Evolutionary conservation across 345 rosid species (phyloP).

Genomic region (Eucalyptus albens): DNA sequence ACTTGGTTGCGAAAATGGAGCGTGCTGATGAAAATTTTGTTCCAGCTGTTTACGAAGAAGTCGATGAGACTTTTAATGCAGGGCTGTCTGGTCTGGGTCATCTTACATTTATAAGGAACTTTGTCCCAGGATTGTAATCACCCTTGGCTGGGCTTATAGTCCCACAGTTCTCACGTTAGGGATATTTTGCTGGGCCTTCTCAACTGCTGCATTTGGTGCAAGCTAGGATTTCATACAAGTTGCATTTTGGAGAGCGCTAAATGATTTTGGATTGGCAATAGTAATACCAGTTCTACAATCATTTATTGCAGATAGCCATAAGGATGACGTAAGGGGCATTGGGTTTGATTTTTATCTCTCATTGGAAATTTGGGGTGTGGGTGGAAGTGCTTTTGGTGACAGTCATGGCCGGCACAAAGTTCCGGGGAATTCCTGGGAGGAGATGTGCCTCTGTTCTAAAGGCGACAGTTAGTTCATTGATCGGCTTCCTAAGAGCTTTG

Average conservation of each 20-base stretch:
- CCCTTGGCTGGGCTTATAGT: conserved; percentile 82
- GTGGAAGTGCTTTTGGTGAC: conserved; percentile 87
- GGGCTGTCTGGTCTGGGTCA: conserved; percentile 91
- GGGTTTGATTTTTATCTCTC: conserved; percentile 71
- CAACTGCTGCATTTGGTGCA: conserved; percentile 89
- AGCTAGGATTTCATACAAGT: conserved; percentile 60
- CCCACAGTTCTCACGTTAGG: conserved; percentile 81
- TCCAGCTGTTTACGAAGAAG: conserved; percentile 91
- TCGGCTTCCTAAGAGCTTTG: conserved; percentile 34
- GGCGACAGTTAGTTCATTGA: conserved; percentile 60
- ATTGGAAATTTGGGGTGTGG: conserved; percentile 77
- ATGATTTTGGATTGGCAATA: conserved; percentile 87
- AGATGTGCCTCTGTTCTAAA: conserved; percentile 68
- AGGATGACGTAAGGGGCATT: conserved; percentile 63
- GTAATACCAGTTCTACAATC: conserved; percentile 92
- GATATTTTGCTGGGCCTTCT: conserved; percentile 81
- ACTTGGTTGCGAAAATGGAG: conserved; percentile 88
- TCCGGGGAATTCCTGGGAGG: conserved; percentile 74
- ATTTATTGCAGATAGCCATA: conserved; percentile 86
- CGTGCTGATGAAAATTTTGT: conserved; percentile 88
- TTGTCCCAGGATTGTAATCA: conserved; percentile 74
- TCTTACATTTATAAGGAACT: conserved; percentile 84
- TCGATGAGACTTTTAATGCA: conserved; percentile 80
- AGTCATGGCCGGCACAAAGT: conserved; percentile 68
- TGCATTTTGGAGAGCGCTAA: conserved; percentile 86